Base-by-base conservation (phyloP, 2,329 filamentous ascomycete species). In the Aspergillus pseudonomiae region DNA sequence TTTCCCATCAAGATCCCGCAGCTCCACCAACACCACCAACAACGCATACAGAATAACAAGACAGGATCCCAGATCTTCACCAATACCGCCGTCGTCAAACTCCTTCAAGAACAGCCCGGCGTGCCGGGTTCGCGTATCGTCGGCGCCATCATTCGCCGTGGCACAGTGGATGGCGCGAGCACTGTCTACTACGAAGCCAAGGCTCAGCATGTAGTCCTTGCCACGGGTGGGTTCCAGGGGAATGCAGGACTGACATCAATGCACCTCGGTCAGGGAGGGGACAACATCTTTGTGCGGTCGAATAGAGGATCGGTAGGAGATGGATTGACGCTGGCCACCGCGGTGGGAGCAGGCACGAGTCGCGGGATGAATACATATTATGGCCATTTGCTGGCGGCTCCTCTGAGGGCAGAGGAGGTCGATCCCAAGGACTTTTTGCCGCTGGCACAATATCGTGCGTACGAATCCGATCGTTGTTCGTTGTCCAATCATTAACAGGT, bases 301-400 rank as follows among this genome's bases (percentile, higher is more conserved):
- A 73, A 72, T 32, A 63, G 48, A 32, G 71, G 70, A 4, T 73
- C 69, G 0, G 71, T 73, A 6, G 72, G 71, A 0, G 70, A 73
- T 63, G 72, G 72, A 4, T 64, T 74, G 4, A 68, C 39, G 24
- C 57, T 73, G n/a, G 71, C 71, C 4, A 48, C 62, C 0, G 60
- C 54, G n/a, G 69, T 60, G 14, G 72, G 72, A 32, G 70, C 71
- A 19, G 69, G 66, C 19, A 70, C 67, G 7, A 74, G 70, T 45
- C 63, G 69, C 9, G 72, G 70, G 7, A 70, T 73, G 70, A 67
- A 68, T 24, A 74, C 68, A 1, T 74, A 68, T 57, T 74, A 74
- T 41, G 72, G 72, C 16, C 71, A 73, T 53, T 61, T 74, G 1
- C 46, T 74, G 28, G 68, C 71, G 21, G 71, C 71, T 1, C 72